Evolutionary conservation across 495 filamentous ascomycete species (phyloP).

Genomic region (Penicillium arizonense): DNA sequence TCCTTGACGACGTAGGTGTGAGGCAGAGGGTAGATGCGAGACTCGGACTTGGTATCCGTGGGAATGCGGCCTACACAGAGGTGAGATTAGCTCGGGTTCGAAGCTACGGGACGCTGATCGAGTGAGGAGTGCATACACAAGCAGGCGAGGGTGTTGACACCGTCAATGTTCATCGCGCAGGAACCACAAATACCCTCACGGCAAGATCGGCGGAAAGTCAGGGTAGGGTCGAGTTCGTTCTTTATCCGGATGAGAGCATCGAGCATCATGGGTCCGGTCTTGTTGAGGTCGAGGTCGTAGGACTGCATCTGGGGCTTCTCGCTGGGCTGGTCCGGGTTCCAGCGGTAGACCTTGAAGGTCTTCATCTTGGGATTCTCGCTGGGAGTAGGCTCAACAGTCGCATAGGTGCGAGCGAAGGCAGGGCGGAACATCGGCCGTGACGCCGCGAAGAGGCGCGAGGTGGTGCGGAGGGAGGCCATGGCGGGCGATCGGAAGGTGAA

Average conservation of each 20-base stretch:
- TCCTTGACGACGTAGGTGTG: constrained; percentile 99
- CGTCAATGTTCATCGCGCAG: constrained; percentile 99
- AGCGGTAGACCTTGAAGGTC: constrained; percentile 98
- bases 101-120: not conserved
- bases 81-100: not conserved
- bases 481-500: constrained; percentile 22
- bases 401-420: constrained; percentile 48
- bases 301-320: constrained; percentile 94
- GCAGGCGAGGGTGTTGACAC: constrained; percentile 93
- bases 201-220: constrained; percentile 94
- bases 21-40: constrained; percentile 96
- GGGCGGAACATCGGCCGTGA: constrained; percentile 53
- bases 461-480: constrained; percentile 80
- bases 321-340: constrained; percentile 88
- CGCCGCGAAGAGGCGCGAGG: constrained; percentile 62
- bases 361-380: constrained; percentile 66
- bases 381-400: constrained; percentile 48
- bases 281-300: constrained; percentile 93
- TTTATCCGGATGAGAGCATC: constrained; percentile 97
- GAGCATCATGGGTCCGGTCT: constrained; percentile 97
- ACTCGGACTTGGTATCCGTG: constrained; percentile 70
- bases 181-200: constrained; percentile 97
- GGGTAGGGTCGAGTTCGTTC: constrained; percentile 95
- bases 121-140: constrained; percentile 72
- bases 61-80: constrained; percentile 80